phyloP scores from a whole-genome alignment of 257 asterid genomes.

The Capsicum rhomboideum region DNA sequence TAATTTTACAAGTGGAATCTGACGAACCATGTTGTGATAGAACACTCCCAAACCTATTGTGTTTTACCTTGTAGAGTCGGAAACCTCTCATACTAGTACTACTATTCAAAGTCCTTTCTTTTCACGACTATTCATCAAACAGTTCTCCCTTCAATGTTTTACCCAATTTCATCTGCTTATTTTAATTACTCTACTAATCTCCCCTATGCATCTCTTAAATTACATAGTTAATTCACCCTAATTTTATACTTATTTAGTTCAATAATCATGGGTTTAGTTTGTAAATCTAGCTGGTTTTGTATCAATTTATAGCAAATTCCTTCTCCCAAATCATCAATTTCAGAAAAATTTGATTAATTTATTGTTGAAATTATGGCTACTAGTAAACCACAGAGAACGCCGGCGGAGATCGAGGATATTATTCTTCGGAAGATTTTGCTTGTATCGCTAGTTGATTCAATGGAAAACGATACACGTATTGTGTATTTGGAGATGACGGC shows the following conservation, averaged over 20 bases:
- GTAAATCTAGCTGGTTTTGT: neutral
- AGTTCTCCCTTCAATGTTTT: neutral
- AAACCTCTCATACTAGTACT: neutral
- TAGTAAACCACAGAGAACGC: slow-evolving; percentile 49
- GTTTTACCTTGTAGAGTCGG: neutral
- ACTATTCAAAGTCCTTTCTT: neutral
- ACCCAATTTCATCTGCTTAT: neutral
- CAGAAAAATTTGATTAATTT: neutral
- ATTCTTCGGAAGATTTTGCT: slow-evolving; percentile 75
- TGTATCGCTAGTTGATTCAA: slow-evolving; percentile 59
- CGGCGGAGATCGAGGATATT: slow-evolving; percentile 84
- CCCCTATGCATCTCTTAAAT: neutral
- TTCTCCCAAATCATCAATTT: neutral
- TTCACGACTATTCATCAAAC: neutral
- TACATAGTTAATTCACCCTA: neutral
- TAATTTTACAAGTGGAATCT: no score
- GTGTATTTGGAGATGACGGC: slow-evolving; percentile 77
- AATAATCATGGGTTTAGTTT: neutral
- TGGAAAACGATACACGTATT: slow-evolving; percentile 58
- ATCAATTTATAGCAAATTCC: neutral
- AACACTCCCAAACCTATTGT: no score
- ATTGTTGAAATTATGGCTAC: slow-evolving; percentile 51
- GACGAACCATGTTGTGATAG: no score
- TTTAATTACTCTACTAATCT: no score
- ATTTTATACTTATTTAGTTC: neutral